Percentiles rank a stretch among this genome's conserved stretches.
Conservation (phyloP, 495 filamentous ascomycete species). For the Beverwykella pulmonaria region DNA sequence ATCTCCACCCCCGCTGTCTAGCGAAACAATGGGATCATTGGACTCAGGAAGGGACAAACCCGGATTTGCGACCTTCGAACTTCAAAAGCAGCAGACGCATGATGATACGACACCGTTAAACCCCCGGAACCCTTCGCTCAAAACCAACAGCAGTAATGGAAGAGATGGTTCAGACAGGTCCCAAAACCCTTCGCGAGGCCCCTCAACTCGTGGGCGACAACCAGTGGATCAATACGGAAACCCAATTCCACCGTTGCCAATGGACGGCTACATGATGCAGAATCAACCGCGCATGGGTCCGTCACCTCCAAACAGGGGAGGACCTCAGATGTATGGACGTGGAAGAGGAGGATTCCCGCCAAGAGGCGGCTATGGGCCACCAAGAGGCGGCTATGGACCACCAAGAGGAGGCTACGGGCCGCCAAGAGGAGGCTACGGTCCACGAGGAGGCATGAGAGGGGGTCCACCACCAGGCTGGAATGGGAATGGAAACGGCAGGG, state of each 20-base stretch:
- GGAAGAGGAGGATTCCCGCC: conserved; percentile 47
- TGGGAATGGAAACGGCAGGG: conserved; percentile 41
- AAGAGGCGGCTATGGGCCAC: conserved; percentile 43
- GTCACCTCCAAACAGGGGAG: conserved; percentile 46
- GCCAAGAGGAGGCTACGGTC: conserved; percentile 53
- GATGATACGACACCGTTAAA: conserved; percentile 89
- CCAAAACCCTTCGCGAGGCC: conserved; percentile 26
- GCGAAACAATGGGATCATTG: conserved; percentile 25
- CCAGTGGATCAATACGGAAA: conserved; percentile 73
- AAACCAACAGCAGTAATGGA: conserved; percentile 37
- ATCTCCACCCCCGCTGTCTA: conserved; percentile 54
- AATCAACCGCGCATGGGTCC: conserved; percentile 37
- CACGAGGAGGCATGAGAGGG: conserved; percentile 37
- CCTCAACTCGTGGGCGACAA: conserved; percentile 35
- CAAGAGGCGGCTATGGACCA: conserved; percentile 53
- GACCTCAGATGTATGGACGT: conserved; percentile 55
- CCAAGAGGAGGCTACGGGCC: conserved; percentile 41
- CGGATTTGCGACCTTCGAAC: conserved; percentile 78
- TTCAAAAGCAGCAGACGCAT: conserved; percentile 59
- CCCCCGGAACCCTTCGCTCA: conserved; percentile 54
- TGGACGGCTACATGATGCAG: conserved; percentile 42
- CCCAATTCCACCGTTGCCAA: conserved; percentile 54
- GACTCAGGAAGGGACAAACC: conserved; percentile 57
- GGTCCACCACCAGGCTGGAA: conserved; percentile 43
- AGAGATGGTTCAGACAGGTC: conserved; percentile 26